These are phyloP conservation scores for Aspergillus glaucus DNA, from an alignment of 2,329 filamentous ascomycete species.

Conservation along the genomic window DNA sequence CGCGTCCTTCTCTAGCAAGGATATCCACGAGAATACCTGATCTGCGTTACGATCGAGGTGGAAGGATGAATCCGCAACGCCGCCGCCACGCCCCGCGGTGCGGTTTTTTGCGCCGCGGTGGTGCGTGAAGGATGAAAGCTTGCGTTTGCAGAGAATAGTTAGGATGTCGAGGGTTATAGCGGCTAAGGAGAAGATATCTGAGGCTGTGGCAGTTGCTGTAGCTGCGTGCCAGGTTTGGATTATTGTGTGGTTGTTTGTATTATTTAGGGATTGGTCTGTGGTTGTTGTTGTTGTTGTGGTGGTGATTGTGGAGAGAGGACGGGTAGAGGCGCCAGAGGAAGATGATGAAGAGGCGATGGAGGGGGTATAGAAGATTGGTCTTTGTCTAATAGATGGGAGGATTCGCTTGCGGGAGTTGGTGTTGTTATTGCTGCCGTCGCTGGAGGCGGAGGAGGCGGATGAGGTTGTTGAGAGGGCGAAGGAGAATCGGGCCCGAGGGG, in stretches of 20 bases:
- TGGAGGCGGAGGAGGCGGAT: constrained; percentile 29
- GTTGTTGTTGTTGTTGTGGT: constrained; percentile 14
- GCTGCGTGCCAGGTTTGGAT: constrained; percentile 35
- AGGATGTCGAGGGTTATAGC: constrained; percentile 55
- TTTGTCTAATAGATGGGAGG: constrained; percentile 15
- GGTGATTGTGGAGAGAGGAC: constrained; percentile 7
- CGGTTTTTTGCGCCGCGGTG: constrained; percentile 51
- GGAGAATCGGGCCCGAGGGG: constrained; percentile 24
- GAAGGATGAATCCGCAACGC: constrained; percentile 52
- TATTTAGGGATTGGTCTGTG: constrained; percentile 19
- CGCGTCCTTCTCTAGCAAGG: constrained; percentile 43
- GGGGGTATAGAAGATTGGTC: constrained; percentile 26
- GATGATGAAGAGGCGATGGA: constrained; percentile 28
- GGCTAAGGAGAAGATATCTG: constrained; percentile 55
- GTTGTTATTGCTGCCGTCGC: constrained; percentile 12
- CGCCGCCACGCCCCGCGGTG: constrained; percentile 41
- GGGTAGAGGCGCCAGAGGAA: constrained; percentile 14
- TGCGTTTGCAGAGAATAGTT: constrained; percentile 53
- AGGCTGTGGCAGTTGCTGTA: constrained; percentile 29
- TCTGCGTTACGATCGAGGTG: constrained; percentile 47
- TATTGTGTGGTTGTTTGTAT: constrained; percentile 25
- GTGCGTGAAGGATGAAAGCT: constrained; percentile 49
- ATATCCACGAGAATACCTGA: constrained; percentile 53
- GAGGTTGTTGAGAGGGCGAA: constrained; percentile 29
- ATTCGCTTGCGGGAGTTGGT: constrained; percentile 12